Conservation (phyloP, 2,329 filamentous ascomycete species). For the Aspergillus flavus region DNA sequence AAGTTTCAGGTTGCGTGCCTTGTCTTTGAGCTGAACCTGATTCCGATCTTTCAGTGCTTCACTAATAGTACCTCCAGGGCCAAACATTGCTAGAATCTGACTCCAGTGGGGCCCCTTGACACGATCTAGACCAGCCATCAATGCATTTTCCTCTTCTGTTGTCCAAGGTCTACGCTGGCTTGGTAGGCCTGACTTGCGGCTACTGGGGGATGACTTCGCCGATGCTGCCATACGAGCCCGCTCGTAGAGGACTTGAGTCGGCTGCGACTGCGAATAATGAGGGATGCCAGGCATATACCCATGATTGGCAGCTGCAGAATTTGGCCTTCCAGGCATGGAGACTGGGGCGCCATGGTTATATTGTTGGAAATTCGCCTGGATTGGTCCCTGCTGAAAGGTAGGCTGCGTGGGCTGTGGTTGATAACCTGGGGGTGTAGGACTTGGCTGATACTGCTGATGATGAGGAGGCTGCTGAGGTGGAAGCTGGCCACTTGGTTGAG, state of each 20-base stretch:
- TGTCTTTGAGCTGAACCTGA: conserved; percentile 90
- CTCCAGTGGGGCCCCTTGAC: conserved; percentile 94
- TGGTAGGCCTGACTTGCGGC: conserved; percentile 55
- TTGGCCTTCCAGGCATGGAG: conserved; percentile 32
- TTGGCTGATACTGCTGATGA: conserved; percentile 38
- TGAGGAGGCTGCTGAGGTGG: conserved; percentile 23
- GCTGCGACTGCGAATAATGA: conserved; percentile 51
- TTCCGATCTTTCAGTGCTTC: conserved; percentile 85
- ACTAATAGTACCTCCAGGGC: conserved; percentile 74
- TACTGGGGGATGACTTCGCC: conserved; percentile 57
- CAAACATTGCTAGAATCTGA: conserved; percentile 84
- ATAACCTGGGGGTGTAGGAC: conserved; percentile 39
- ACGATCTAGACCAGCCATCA: conserved; percentile 84
- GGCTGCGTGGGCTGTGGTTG: conserved; percentile 35
- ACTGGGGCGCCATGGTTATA: conserved; percentile 39
- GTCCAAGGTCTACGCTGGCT: conserved; percentile 78
- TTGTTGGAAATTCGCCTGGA: conserved; percentile 46
- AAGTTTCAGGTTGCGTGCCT: conserved; percentile 84
- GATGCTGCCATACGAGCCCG: conserved; percentile 58
- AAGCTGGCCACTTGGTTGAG: conserved; percentile 32
- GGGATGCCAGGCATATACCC: conserved; percentile 50
- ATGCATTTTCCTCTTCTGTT: conserved; percentile 82
- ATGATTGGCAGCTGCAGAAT: conserved; percentile 41
- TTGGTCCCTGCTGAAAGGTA: conserved; percentile 44
- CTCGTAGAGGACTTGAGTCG: conserved; percentile 61